Conservation (phyloP, 2,329 filamentous ascomycete species). For the Pseudocercospora ulei region DNA sequence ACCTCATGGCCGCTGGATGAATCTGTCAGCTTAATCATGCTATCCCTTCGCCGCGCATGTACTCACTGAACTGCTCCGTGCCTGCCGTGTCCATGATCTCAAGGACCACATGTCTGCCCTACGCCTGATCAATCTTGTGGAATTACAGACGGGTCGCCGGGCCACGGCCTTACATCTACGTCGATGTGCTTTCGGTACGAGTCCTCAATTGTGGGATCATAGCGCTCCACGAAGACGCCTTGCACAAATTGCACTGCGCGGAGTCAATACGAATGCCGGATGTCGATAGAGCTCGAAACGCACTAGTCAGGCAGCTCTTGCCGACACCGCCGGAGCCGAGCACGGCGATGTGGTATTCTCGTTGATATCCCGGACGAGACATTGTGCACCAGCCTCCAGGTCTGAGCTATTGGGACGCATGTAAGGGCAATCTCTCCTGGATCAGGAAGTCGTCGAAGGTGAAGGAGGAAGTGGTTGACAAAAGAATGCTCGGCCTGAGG, state of each 20-base stretch:
- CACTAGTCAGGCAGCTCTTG: constrained; percentile 86
- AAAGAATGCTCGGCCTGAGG: constrained; percentile 1
- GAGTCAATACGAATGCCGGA: constrained; percentile 11
- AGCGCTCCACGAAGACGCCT: constrained; percentile 81
- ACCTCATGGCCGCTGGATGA: constrained; percentile 25
- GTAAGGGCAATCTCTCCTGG: constrained; percentile 9
- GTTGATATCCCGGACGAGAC: constrained; percentile 30
- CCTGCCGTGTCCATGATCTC: constrained; percentile 89
- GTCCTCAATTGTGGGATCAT: constrained; percentile 55
- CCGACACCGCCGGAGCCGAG: constrained; percentile 79
- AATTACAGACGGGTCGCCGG: too few relatives aligned
- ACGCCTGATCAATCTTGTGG: constrained; percentile 1
- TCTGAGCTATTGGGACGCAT: constrained; percentile 3
- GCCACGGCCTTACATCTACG: constrained; percentile 84
- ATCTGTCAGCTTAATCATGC: constrained; percentile 11
- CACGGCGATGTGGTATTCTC: constrained; percentile 72
- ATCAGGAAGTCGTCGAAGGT: constrained; percentile 6
- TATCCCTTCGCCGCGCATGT: neutral
- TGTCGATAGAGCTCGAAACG: constrained; percentile 10
- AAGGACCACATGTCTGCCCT: constrained; percentile 79
- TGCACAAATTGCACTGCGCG: constrained; percentile 76
- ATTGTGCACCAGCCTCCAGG: constrained; percentile 20
- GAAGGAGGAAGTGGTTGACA: constrained; percentile 3
- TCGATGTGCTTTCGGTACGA: constrained; percentile 54
- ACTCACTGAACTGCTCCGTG: constrained; percentile 84